These are phyloP conservation scores for Talaromyces verruculosus DNA, from an alignment of 2,329 filamentous ascomycete species.

Conservation along the genomic window DNA sequence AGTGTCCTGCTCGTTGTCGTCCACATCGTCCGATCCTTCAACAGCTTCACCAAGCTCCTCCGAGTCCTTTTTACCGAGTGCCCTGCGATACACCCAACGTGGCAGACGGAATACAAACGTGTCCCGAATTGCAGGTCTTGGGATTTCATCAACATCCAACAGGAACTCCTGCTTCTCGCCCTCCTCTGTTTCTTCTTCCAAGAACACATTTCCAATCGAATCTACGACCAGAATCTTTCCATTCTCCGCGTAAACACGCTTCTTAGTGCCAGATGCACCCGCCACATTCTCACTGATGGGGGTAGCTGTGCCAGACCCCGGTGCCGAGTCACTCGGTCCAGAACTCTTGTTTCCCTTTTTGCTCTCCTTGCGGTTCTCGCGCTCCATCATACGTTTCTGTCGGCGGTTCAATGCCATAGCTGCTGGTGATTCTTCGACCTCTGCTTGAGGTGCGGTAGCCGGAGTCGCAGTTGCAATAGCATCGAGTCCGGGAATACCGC, in stretches of 20 bases:
- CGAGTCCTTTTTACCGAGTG: neutral
- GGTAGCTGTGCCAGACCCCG: constrained; percentile 51
- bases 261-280: constrained; percentile 66
- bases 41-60: constrained; percentile 1
- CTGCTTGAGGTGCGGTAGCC: constrained; percentile 44
- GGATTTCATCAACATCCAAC: constrained; percentile 84
- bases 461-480: constrained; percentile 26
- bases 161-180: constrained; percentile 80
- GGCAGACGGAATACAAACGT: constrained; percentile 82
- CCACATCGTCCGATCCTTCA: constrained; percentile 10
- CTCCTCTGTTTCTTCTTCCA: constrained; percentile 89
- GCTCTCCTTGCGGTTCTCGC: constrained; percentile 66
- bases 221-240: constrained; percentile 94
- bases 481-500: constrained; percentile 67
- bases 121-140: constrained; percentile 72
- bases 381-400: constrained; percentile 85
- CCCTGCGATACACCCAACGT: constrained; percentile 62
- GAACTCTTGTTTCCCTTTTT: constrained; percentile 47
- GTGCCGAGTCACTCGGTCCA: constrained; percentile 23
- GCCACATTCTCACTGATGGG: constrained; percentile 50
- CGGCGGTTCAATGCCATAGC: constrained; percentile 72
- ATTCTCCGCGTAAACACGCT: constrained; percentile 88
- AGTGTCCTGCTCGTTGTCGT: neutral
- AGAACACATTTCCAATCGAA: constrained; percentile 83
- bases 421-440: constrained; percentile 50